Conservation (phyloP, 192 early-diverging fungal species). For the Piromyces finnis region DNA sequence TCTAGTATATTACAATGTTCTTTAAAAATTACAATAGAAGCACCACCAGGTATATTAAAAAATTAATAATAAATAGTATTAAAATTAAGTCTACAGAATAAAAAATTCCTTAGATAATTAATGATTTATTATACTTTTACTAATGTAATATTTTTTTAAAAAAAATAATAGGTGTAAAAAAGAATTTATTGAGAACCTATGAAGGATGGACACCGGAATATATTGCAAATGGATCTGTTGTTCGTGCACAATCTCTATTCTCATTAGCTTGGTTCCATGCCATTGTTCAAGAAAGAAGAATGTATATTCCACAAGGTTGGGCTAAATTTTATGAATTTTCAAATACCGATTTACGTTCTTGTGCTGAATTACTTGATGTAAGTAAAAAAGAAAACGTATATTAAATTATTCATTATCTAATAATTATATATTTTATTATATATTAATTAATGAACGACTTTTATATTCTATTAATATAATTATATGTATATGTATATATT, state of each 20-base stretch:
- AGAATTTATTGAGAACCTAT: constrained; percentile 29
- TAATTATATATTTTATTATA: too few relatives aligned
- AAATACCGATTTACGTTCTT: constrained; percentile 27
- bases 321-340: constrained; percentile 46
- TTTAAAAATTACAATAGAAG: constrained; percentile 34
- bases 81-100: too few relatives aligned
- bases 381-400: not conserved
- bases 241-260: constrained; percentile 35
- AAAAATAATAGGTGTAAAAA: constrained; percentile 21
- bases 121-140: too few relatives aligned
- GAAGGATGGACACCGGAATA: constrained; percentile 26
- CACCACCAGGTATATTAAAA: constrained; percentile 20
- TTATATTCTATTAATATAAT: too few relatives aligned
- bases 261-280: constrained; percentile 41
- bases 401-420: too few relatives aligned
- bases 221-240: constrained; percentile 12
- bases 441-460: too few relatives aligned
- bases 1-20: constrained; percentile 18
- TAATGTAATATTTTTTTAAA: not conserved
- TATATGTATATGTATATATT: too few relatives aligned
- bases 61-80: too few relatives aligned
- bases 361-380: constrained; percentile 25
- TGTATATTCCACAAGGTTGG: constrained; percentile 43
- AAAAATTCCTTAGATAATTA: too few relatives aligned
- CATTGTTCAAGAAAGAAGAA: constrained; percentile 33